Conservation (phyloP, 345 rosid genomes). For the Hypericum perforatum region DNA sequence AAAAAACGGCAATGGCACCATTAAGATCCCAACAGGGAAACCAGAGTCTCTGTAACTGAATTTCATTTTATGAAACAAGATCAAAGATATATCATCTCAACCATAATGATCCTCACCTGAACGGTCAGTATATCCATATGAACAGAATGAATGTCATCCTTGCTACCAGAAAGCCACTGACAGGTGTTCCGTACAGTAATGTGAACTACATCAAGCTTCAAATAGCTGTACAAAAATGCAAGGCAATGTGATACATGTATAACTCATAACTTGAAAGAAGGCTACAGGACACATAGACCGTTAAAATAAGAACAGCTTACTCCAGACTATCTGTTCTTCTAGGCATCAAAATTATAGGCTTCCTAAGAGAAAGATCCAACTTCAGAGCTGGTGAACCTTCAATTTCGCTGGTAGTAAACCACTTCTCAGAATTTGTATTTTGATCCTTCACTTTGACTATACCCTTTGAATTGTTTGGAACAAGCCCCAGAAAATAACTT, state of each 20-base stretch:
- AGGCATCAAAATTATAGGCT: conserved; percentile 97
- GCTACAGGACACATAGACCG: not conserved
- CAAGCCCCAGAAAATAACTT: conserved; percentile 87
- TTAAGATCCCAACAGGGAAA: not conserved
- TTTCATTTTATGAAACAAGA: not conserved
- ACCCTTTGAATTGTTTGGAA: conserved; percentile 53
- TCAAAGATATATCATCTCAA: not conserved
- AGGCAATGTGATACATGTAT: conserved; percentile 10
- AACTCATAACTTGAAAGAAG: not conserved
- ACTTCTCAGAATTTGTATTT: conserved; percentile 76
- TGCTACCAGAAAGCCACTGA: conserved; percentile 71
- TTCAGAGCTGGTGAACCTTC: conserved; percentile 94
- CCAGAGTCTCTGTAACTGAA: not conserved
- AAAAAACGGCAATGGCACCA: not conserved
- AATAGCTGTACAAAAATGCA: conserved; percentile 45
- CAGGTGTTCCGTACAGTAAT: conserved; percentile 77
- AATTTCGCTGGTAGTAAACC: conserved; percentile 77
- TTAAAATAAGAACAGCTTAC: conserved; percentile 39
- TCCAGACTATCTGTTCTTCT: conserved; percentile 76
- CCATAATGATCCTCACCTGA: conserved; percentile 45
- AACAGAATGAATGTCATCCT: conserved; percentile 67
- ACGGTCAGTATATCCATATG: conserved; percentile 75
- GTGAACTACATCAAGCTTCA: conserved; percentile 95
- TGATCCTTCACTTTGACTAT: conserved; percentile 76
- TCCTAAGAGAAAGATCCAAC: conserved; percentile 80